Base-by-base conservation (phyloP, 2,329 filamentous ascomycete species). In the Colletotrichum shisoi region DNA sequence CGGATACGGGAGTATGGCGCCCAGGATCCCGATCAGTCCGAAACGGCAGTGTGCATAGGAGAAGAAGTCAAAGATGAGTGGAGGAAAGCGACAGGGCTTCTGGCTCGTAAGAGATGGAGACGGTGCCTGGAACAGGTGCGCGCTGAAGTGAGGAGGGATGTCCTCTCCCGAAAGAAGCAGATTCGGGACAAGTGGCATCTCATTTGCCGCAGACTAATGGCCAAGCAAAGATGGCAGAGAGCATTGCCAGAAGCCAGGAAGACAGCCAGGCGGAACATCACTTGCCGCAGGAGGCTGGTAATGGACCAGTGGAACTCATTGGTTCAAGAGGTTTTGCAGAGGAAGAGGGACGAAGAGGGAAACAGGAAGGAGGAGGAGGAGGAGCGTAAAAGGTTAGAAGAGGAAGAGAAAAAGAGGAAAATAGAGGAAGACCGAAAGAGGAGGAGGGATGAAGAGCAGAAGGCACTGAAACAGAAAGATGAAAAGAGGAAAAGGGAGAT, bases 1-100 rank as follows among this genome's bases (percentile, higher is more conserved):
- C 49, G 49, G 12, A 12, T 52, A 34, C 31, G 49, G 49, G 24
- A 52, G 27, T 52, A 52, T 52, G 49, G 49, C 27, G 49, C 49
- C 31, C 31, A 39, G 27, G 49, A 52, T 37, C 17, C 49, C 31
- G 31, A 6, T 21, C 49, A 52, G 27, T 39, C 17, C 31, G 17
- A 6, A 39, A 52, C 5, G 31, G 49, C 31, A 39, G 9, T 37
- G 3, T 13, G 27, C 17, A 12, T 37, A 39, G 31, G 17, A 19
- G 31, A 52, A 17, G 49, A 34, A 37, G 24, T 52, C 31, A 15
- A 52, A 15, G 27, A 52, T 39, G 49, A 52, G 31, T 52, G 49
- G 49, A 52, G 49, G 9, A 39, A 52, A 37, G 49, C 49, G 4
- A 52, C 49, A 13, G 49, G 49, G 27, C 15, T 52, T 34, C 31